These are phyloP conservation scores for Mucor irregularis DNA, from an alignment of 371 early-diverging fungal species.

Conservation along the genomic window DNA sequence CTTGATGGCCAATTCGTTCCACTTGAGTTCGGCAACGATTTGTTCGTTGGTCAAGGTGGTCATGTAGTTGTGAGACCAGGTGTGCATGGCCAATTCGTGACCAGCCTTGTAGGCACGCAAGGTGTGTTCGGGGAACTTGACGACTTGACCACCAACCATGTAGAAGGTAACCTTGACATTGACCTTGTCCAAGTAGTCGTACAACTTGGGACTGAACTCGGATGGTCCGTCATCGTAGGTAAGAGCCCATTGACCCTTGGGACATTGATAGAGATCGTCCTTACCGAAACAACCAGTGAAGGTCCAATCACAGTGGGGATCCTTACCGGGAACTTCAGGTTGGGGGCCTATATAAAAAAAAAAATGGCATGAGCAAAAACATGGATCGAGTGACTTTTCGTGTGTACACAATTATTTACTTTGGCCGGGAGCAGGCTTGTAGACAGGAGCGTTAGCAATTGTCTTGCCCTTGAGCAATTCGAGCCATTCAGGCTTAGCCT, in stretches of 20 bases:
- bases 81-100: slow-evolving; percentile 61
- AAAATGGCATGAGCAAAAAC: neutral
- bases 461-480: slow-evolving; percentile 32
- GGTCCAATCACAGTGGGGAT: slow-evolving; percentile 59
- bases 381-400: neutral
- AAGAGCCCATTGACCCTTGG: slow-evolving; percentile 54
- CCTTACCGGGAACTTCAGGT: slow-evolving; percentile 25
- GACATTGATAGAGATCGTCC: slow-evolving; percentile 53
- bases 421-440: slow-evolving; percentile 18
- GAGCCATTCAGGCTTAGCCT: slow-evolving; percentile 55
- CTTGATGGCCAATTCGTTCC: slow-evolving; percentile 60
- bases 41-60: slow-evolving; percentile 62
- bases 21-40: slow-evolving; percentile 66
- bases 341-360: slow-evolving; percentile 23
- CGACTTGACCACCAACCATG: slow-evolving; percentile 54
- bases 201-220: slow-evolving; percentile 34
- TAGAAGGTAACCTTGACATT: slow-evolving; percentile 55
- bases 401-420: neutral
- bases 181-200: slow-evolving; percentile 37
- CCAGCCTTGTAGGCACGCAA: slow-evolving; percentile 41
- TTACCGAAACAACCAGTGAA: slow-evolving; percentile 49
- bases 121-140: slow-evolving; percentile 46
- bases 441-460: slow-evolving; percentile 45
- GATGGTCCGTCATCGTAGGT: slow-evolving; percentile 49
- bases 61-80: slow-evolving; percentile 62